Conservation (phyloP, 768 basidiomycete genomes). For the Panaeolus cyanescens region DNA sequence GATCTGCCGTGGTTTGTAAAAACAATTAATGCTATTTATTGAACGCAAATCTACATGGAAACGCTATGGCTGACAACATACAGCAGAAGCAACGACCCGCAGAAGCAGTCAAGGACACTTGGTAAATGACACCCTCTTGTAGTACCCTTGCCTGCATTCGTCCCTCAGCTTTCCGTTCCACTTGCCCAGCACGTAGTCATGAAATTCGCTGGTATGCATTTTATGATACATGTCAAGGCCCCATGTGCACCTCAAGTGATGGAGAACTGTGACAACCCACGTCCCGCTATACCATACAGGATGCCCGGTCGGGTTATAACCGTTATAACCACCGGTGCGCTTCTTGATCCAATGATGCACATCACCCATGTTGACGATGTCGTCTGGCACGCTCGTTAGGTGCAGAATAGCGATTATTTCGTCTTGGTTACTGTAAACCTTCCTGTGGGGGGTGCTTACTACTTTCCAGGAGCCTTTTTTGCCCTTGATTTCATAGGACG, state of each 20-base stretch:
- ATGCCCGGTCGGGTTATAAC: slow-evolving; percentile 7
- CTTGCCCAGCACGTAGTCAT: neutral
- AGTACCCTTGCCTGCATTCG: neutral
- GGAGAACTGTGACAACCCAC: slow-evolving; percentile 9
- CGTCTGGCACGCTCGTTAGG: neutral
- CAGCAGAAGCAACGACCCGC: too few relatives aligned
- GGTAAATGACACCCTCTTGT: too few relatives aligned
- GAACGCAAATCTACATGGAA: too few relatives aligned
- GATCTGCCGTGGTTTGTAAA: too few relatives aligned
- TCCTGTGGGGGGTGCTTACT: neutral
- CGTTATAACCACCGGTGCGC: neutral
- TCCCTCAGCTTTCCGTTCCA: neutral
- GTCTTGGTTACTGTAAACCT: neutral
- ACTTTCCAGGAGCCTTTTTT: neutral
- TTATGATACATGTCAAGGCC: neutral
- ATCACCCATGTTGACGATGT: neutral
- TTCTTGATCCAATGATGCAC: neutral
- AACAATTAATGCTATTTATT: too few relatives aligned
- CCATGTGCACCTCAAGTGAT: neutral
- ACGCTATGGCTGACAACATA: too few relatives aligned
- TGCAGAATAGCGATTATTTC: neutral
- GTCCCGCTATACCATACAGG: slow-evolving; percentile 3
- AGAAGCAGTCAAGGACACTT: too few relatives aligned
- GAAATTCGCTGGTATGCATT: neutral
- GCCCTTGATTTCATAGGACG: neutral